Evolutionary conservation across 1,139 yeast genomes (phyloP).

Genomic region (Candida mesenterica): DNA sequence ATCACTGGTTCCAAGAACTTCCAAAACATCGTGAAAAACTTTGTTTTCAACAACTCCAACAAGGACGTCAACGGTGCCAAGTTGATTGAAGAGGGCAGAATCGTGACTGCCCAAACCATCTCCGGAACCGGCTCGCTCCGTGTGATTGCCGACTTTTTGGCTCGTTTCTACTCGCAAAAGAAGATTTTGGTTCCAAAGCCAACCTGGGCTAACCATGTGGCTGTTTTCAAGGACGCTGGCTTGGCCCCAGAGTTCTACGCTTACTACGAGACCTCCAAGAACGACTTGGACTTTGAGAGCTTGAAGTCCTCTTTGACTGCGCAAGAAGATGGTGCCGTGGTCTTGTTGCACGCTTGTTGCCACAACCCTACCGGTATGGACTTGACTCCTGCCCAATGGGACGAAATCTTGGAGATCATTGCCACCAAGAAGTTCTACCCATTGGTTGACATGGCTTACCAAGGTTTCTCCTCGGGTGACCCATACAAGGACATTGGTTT

Average conservation of each 20-base stretch:
- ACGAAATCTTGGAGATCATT: conserved; percentile 59
- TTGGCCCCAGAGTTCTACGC: conserved; percentile 39
- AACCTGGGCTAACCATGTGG: conserved; percentile 75
- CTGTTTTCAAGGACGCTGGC: conserved; percentile 55
- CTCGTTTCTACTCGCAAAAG: conserved; percentile 43
- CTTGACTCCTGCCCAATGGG: conserved; percentile 80
- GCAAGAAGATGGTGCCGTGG: conserved; percentile 56
- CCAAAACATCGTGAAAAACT: conserved; percentile 48
- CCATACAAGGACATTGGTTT: conserved; percentile 48
- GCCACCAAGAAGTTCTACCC: conserved; percentile 61
- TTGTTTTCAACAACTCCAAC: conserved; percentile 50
- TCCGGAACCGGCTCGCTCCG: conserved; percentile 62
- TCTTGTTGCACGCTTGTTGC: conserved; percentile 89
- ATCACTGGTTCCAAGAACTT: conserved; percentile 51
- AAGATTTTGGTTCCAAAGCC: conserved; percentile 63
- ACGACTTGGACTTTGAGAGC: conserved; percentile 53
- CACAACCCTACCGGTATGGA: conserved; percentile 97
- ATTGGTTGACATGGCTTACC: conserved; percentile 89
- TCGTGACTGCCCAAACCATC: conserved; percentile 57
- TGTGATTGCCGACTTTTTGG: conserved; percentile 54
- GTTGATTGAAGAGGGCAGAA: conserved; percentile 46
- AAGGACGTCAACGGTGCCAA: conserved; percentile 49
- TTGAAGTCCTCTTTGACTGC: conserved; percentile 41
- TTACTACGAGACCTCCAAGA: conserved; percentile 54
- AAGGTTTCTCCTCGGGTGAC: conserved; percentile 85